Evolutionary conservation across 2,329 filamentous ascomycete genomes (phyloP), one percentile per base, ranked within the genome.

Genomic region (Leptoxyphium fumago): DNA sequence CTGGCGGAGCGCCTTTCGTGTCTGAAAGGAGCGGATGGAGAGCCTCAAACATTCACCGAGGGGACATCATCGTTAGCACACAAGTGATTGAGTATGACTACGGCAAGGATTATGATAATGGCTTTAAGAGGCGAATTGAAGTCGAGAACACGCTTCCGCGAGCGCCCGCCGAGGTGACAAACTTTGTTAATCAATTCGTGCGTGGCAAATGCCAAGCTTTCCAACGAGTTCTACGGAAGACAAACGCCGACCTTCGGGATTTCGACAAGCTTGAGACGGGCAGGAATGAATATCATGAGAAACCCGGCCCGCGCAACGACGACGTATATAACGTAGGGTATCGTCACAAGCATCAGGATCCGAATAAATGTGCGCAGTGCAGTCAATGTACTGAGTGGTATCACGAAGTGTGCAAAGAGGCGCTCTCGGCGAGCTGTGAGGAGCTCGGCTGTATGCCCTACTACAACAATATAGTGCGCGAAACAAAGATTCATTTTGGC

Each of bases 51-150:
- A 53, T 58, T 18, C 41, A 57, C 7, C 51, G 63, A 7, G 61
- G 61, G 5, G 60, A 63, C 47, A 51, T 62, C 6, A 43, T 61
- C 15, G 52, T 62, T 43, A 56, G 58, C 44, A 50, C 48, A 5
- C 42, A 32, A 1, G 21, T 62, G 10, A 41, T 58, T 9, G 51
- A 60, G 36, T 58, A 51, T 39, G 56, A 62, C 45, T 53, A 56
- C 39, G 60, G 59, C 1, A 43, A 48, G 29, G 51, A 54, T 32
- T 56, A 56, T 40, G 45, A 48, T 0, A 42, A 49, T 9, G 42
- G 36, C 8, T 57, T 62, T 29, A 15, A 48, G 11, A 44, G 43
- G 13, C 58, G 56, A 39, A 40, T 45, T 29, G 44, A 39, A 2
- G 8, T 48, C 0, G 45, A 53, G 28, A 51, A 54, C 29, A 48